phyloP scores from a whole-genome alignment of 257 asterid genomes.

The Anisodus acutangulus region DNA sequence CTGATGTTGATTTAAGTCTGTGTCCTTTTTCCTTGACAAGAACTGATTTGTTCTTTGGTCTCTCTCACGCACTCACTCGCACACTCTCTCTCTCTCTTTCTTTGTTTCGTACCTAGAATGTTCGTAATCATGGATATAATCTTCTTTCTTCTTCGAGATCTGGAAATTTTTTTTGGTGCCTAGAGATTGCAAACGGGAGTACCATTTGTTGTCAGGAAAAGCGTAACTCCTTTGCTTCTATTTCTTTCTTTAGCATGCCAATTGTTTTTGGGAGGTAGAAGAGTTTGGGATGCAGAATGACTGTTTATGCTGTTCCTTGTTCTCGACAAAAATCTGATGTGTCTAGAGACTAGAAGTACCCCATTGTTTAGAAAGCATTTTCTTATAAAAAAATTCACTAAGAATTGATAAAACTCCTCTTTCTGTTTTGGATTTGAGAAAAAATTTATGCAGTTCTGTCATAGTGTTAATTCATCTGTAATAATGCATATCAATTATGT shows the following conservation, averaged over 20 bases:
- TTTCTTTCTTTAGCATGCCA: constrained; percentile 2
- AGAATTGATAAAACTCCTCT: background rate
- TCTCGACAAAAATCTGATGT: background rate
- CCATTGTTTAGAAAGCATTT: background rate
- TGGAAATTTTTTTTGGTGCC: constrained; percentile 9
- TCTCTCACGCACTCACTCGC: background rate
- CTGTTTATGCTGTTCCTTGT: background rate
- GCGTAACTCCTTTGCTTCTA: background rate
- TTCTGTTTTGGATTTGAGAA: background rate
- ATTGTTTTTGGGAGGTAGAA: background rate
- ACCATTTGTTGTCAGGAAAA: constrained; percentile 13
- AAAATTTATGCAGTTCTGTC: background rate
- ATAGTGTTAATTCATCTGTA: background rate
- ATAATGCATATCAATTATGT: background rate
- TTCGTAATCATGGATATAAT: background rate
- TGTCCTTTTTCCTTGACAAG: background rate
- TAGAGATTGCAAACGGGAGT: background rate
- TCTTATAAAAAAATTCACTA: background rate
- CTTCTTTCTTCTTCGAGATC: background rate
- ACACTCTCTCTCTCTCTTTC: background rate
- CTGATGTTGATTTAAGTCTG: background rate
- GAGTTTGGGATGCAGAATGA: background rate
- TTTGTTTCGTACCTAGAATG: background rate
- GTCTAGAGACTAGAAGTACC: background rate
- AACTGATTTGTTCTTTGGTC: background rate